Evolutionary conservation across 768 basidiomycete species (phyloP).

Genomic region (Kwoniella mangroviensis): DNA sequence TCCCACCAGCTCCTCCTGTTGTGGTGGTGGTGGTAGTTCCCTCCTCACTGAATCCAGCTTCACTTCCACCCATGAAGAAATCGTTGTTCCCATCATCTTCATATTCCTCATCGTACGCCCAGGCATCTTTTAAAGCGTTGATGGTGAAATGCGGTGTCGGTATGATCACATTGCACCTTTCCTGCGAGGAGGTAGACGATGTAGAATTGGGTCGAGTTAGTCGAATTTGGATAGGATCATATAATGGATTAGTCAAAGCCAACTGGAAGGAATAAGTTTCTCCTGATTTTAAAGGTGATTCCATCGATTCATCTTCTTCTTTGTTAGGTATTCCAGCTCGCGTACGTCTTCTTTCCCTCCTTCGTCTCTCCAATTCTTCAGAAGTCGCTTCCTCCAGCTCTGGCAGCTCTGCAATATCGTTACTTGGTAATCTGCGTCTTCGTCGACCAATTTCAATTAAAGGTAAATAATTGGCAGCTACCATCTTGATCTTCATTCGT

Average conservation of each 20-base stretch:
- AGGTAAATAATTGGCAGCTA: conserved; percentile 92
- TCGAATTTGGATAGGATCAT: conserved; percentile 92
- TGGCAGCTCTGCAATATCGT: background rate
- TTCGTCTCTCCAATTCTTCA: conserved; percentile 32
- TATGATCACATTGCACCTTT: conserved; percentile 65
- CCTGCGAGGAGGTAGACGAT: background rate
- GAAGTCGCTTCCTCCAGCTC: background rate
- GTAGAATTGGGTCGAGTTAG: conserved; percentile 64
- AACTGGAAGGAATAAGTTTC: conserved; percentile 78
- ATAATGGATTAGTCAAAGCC: conserved; percentile 89
- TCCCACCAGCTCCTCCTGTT: background rate
- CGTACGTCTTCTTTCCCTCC: conserved; percentile 36
- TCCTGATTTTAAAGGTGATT: conserved; percentile 30
- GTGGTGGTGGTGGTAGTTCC: conserved; percentile 56
- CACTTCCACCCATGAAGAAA: conserved; percentile 45
- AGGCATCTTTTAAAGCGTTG: conserved; percentile 90
- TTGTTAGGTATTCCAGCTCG: conserved; percentile 20
- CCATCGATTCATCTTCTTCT: conserved; percentile 47
- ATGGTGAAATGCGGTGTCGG: conserved; percentile 79
- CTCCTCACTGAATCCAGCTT: conserved; percentile 62
- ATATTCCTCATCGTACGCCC: conserved; percentile 97
- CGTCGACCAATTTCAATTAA: conserved; percentile 68
- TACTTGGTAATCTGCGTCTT: conserved; percentile 24
- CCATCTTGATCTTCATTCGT: conserved; percentile 95
- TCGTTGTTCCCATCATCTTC: conserved; percentile 64